These are phyloP conservation scores for Pseudonectria foliicola DNA, from an alignment of 2,329 filamentous ascomycete species.

Conservation along the genomic window DNA sequence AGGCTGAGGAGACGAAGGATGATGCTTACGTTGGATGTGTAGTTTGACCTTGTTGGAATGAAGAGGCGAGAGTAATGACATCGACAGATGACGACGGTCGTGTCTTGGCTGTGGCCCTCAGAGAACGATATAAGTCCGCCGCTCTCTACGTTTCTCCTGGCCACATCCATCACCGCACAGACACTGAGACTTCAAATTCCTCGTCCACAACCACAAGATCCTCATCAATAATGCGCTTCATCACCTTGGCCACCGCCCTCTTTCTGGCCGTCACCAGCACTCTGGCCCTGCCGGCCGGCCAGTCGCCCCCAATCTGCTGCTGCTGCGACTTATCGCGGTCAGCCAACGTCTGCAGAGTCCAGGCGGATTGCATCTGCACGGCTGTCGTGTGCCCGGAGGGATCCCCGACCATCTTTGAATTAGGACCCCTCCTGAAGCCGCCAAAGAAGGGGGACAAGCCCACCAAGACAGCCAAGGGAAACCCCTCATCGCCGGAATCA, in stretches of 20 bases:
- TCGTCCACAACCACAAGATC: background rate
- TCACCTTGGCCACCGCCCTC: constrained; percentile 13
- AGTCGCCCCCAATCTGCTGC: constrained; percentile 22
- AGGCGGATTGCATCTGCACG: constrained; percentile 20
- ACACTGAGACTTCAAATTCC: background rate
- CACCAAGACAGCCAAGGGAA: no score
- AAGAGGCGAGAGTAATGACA: no score
- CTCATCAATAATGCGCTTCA: constrained; percentile 18
- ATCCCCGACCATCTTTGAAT: constrained; percentile 3
- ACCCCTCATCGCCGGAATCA: no score
- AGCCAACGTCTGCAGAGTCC: constrained; percentile 19
- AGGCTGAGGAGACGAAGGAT: no score
- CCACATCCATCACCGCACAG: constrained; percentile 4
- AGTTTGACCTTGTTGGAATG: no score
- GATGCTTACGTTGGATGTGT: no score
- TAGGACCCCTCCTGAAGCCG: no score
- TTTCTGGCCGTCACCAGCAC: constrained; percentile 13
- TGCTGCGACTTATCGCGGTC: constrained; percentile 24
- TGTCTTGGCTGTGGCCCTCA: no score
- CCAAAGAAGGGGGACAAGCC: background rate
- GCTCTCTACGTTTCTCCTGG: constrained; percentile 3
- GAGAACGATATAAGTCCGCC: constrained; percentile 3
- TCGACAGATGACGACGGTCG: no score
- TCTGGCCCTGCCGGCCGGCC: constrained; percentile 12
- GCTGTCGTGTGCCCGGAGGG: constrained; percentile 17